Conservation (phyloP, 768 basidiomycete genomes). For the Coprinopsis marcescibilis region DNA sequence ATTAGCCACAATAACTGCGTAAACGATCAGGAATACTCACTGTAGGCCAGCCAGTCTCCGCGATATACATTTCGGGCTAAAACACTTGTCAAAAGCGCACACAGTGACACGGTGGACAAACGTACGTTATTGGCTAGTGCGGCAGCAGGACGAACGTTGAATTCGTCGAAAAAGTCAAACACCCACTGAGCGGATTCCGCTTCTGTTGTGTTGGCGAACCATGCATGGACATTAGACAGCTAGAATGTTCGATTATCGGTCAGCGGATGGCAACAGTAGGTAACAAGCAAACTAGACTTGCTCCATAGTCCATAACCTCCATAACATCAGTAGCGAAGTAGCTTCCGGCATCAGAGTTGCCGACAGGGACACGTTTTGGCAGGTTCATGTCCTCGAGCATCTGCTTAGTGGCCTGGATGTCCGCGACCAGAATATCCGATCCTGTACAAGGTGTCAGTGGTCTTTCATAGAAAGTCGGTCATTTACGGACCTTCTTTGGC, state of each 20-base stretch:
- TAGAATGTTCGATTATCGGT: too few relatives aligned
- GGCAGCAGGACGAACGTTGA: constrained; percentile 56
- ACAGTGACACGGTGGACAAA: background rate
- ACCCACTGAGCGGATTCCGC: constrained; percentile 82
- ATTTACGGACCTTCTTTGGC: constrained; percentile 37
- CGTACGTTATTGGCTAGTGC: constrained; percentile 52
- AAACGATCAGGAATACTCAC: constrained; percentile 31
- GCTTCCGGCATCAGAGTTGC: constrained; percentile 82
- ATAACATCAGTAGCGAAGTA: constrained; percentile 73
- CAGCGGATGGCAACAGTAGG: too few relatives aligned
- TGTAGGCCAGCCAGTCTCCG: constrained; percentile 84
- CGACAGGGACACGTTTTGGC: constrained; percentile 60
- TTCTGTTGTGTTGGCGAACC: constrained; percentile 80
- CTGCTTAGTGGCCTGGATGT: constrained; percentile 60
- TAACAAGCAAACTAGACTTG: constrained; percentile 24
- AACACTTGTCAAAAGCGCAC: background rate
- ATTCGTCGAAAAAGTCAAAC: constrained; percentile 63
- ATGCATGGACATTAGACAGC: constrained; percentile 92
- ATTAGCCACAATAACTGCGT: background rate
- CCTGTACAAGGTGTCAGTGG: constrained; percentile 29
- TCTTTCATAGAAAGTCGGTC: background rate
- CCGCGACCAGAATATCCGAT: constrained; percentile 50
- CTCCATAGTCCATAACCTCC: constrained; percentile 59
- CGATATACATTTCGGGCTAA: constrained; percentile 77
- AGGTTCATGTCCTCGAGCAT: constrained; percentile 53